These are phyloP conservation scores for Panus rudis DNA, from an alignment of 768 basidiomycete species.

Conservation along the genomic window DNA sequence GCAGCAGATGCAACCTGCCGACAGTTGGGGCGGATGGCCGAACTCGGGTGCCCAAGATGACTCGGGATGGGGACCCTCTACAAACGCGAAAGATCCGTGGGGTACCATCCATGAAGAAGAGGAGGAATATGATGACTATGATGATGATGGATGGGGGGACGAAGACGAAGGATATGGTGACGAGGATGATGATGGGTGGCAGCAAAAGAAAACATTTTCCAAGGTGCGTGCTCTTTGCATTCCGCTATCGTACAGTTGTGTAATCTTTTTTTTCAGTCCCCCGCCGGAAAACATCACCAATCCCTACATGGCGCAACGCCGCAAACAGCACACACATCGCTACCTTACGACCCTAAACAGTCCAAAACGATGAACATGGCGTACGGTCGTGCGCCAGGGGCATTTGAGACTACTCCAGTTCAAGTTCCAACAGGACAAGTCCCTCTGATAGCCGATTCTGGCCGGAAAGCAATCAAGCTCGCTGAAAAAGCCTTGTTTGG, in stretches of 20 bases:
- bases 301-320: not conserved
- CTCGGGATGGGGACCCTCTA: not conserved
- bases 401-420: slow-evolving; percentile 16
- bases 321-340: slow-evolving; percentile 6
- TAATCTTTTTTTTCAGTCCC: too few species aligned
- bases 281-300: slow-evolving; percentile 1
- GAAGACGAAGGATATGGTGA: slow-evolving; percentile 7
- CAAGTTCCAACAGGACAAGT: slow-evolving; percentile 13
- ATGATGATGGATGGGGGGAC: slow-evolving; percentile 4
- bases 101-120: slow-evolving; percentile 12
- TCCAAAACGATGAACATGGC: slow-evolving; percentile 25
- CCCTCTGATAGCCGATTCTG: slow-evolving; percentile 16
- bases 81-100: slow-evolving; percentile 1
- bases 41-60: not conserved
- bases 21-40: slow-evolving; percentile 14
- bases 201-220: not conserved
- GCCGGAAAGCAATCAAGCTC: slow-evolving; percentile 18
- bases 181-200: slow-evolving; percentile 8
- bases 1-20: slow-evolving; percentile 14
- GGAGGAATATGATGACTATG: slow-evolving; percentile 7
- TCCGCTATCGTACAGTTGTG: not conserved
- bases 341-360: slow-evolving; percentile 3
- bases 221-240: not conserved
- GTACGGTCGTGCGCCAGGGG: slow-evolving; percentile 12
- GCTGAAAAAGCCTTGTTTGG: slow-evolving; percentile 25